Percentiles rank a stretch among this genome's conserved stretches.
These are phyloP conservation scores for Fusarium gaditjirri DNA, from an alignment of 2,329 filamentous ascomycete genomes.

Conservation along the genomic window DNA sequence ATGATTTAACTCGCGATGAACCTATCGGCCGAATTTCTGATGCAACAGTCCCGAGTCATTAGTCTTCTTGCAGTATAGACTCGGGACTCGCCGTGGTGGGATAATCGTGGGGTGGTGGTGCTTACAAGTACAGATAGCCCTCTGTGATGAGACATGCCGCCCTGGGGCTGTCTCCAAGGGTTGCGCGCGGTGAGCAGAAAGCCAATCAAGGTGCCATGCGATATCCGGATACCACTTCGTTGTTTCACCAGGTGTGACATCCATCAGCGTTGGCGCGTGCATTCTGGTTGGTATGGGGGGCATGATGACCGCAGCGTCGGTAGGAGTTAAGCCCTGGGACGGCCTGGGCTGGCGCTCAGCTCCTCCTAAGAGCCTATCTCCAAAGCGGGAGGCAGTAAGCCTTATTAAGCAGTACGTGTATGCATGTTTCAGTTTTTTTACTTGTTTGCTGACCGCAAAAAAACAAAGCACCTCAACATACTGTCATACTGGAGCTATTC, in stretches of 20 bases:
- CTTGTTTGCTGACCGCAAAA: background rate
- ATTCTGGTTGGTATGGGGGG: background rate
- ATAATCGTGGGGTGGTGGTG: background rate
- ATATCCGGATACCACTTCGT: background rate
- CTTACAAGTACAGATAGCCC: background rate
- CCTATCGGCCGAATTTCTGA: background rate
- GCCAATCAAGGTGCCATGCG: conserved; percentile 4
- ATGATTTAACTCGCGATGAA: background rate
- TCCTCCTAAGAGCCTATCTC: background rate
- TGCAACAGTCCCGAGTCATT: background rate
- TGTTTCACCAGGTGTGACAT: background rate
- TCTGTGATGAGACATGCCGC: background rate
- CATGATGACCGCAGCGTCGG: background rate
- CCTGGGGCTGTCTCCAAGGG: background rate
- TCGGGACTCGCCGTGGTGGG: background rate
- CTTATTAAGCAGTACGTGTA: background rate
- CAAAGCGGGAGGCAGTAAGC: background rate
- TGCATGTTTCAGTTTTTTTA: background rate
- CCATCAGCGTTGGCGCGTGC: background rate
- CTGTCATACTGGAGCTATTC: background rate
- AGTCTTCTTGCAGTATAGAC: background rate
- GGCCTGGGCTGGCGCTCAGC: background rate
- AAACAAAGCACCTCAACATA: background rate
- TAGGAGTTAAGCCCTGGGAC: background rate
- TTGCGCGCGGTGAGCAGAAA: background rate